Evolutionary conservation across 208 protist species (phyloP).

Genomic region (Trichomonas gallinae): DNA sequence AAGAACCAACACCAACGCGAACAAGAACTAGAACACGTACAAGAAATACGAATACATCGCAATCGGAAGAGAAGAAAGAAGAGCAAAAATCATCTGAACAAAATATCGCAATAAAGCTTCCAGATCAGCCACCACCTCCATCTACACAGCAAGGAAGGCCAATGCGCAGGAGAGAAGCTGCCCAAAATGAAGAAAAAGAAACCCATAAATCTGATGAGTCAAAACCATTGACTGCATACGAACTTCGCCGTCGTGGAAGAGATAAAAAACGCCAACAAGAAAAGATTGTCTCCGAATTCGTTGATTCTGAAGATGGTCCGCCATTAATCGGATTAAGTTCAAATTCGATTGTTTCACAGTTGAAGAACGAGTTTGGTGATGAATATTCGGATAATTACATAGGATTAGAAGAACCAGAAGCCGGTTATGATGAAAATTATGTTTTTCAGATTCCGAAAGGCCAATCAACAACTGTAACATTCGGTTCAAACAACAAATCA

Average conservation of each 20-base stretch:
- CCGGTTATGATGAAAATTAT: not conserved
- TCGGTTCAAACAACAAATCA: not conserved
- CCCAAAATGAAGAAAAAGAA: not conserved
- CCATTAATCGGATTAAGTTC: not conserved
- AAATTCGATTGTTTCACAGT: not conserved
- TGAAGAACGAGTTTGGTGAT: not conserved
- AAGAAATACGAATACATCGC: too few species aligned
- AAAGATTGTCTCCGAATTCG: not conserved
- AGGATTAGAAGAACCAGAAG: not conserved
- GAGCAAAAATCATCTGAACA: too few species aligned
- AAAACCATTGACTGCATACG: not conserved
- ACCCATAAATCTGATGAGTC: not conserved
- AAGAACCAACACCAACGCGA: too few species aligned
- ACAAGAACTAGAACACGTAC: too few species aligned
- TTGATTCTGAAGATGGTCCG: not conserved
- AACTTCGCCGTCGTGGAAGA: not conserved
- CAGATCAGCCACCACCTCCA: not conserved
- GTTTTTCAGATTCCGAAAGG: not conserved
- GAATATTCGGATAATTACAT: not conserved
- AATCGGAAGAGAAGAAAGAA: too few species aligned
- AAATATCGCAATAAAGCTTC: not conserved
- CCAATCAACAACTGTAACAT: not conserved
- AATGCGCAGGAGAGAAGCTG: not conserved
- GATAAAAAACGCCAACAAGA: not conserved
- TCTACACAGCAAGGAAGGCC: not conserved